These are phyloP conservation scores for Pyrus betulifolia DNA, from an alignment of 306 rosid species.

Conservation along the genomic window DNA sequence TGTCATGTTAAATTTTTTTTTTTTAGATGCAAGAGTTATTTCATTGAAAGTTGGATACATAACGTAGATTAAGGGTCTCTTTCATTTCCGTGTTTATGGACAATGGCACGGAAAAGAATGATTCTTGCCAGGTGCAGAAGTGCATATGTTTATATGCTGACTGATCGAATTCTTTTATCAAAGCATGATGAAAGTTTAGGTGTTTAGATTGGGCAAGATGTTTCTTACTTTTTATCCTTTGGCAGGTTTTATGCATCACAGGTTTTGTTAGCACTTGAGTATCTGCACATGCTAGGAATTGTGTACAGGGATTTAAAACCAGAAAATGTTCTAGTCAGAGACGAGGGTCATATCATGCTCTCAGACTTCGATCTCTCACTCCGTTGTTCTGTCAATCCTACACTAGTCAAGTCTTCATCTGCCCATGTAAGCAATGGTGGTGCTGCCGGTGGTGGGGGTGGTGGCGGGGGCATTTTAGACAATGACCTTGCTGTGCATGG, in stretches of 20 bases:
- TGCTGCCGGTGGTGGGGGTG: not conserved
- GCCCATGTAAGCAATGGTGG: slow-evolving; percentile 15
- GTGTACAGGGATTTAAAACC: slow-evolving; percentile 92
- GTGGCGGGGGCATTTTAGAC: slow-evolving; percentile 14
- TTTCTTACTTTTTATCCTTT: slow-evolving; percentile 17
- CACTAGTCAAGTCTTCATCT: slow-evolving; percentile 74
- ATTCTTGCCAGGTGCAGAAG: not conserved
- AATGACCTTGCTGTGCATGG: slow-evolving; percentile 43
- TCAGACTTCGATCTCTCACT: slow-evolving; percentile 87
- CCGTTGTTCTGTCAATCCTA: slow-evolving; percentile 78
- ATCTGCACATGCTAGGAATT: slow-evolving; percentile 93
- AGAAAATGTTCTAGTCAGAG: slow-evolving; percentile 78
- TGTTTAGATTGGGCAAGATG: not conserved
- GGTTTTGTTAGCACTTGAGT: slow-evolving; percentile 77
- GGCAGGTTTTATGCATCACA: slow-evolving; percentile 78
- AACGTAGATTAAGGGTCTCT: not conserved
- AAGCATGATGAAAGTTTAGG: not conserved
- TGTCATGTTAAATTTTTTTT: not conserved
- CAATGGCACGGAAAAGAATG: not conserved
- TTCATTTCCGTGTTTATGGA: not conserved
- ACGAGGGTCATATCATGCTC: slow-evolving; percentile 93
- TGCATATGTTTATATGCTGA: not conserved
- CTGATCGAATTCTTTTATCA: not conserved
- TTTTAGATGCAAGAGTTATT: not conserved
- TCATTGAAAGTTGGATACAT: not conserved